A percentile compares a stretch with the other conserved stretches of the same genome.
Conservation (phyloP, 805 yeast species). For the Priceomyces castillae region DNA sequence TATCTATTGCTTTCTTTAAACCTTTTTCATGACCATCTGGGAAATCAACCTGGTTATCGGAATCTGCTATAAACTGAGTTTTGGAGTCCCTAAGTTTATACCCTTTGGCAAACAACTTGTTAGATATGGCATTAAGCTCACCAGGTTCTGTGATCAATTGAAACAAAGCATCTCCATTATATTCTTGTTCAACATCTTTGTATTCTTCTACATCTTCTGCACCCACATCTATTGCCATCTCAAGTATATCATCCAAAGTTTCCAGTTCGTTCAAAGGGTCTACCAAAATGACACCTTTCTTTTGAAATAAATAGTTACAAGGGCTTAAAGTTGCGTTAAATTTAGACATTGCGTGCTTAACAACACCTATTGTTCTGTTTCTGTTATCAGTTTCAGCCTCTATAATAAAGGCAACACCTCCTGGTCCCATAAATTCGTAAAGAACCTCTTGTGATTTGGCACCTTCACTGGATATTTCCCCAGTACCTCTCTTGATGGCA, state of each 20-base stretch:
- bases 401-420: conserved; percentile 81
- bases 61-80: conserved; percentile 62
- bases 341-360: conserved; percentile 73
- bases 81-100: conserved; percentile 70
- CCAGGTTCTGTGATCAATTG: conserved; percentile 62
- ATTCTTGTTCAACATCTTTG: conserved; percentile 41
- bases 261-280: conserved; percentile 31
- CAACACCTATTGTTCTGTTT: conserved; percentile 71
- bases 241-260: conserved; percentile 66
- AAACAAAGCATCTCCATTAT: conserved; percentile 29
- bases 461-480: conserved; percentile 50
- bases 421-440: conserved; percentile 92
- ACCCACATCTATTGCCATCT: conserved; percentile 70
- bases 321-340: conserved; percentile 72
- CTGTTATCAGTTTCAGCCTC: conserved; percentile 90
- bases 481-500: conserved; percentile 84
- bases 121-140: conserved; percentile 61
- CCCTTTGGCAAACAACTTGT: conserved; percentile 47
- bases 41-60: conserved; percentile 56
- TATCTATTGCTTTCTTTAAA: conserved; percentile 54
- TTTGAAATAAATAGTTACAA: conserved; percentile 71
- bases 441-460: conserved; percentile 50
- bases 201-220: conserved; percentile 73
- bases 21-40: conserved; percentile 50
- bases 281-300: conserved; percentile 69